Evolutionary conservation across 495 filamentous ascomycete species (phyloP).

Genomic region (Aspergillus sclerotioniger): DNA sequence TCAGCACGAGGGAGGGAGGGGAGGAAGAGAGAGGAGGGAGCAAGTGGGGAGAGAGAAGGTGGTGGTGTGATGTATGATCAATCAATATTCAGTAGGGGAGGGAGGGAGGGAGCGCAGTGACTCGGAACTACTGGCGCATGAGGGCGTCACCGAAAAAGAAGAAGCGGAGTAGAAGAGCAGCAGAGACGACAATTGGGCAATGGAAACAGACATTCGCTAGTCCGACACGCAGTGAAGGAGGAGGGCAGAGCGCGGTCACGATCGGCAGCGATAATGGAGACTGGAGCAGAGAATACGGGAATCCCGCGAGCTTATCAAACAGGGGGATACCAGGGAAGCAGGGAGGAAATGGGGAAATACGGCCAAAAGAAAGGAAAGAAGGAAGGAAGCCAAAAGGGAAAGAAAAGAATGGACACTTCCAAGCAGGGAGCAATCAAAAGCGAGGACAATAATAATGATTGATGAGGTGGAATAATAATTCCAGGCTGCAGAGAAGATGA

Average conservation of each 20-base stretch:
- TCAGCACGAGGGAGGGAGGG: background rate
- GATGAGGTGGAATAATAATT: no score
- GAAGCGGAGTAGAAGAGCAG: background rate
- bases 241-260: slow-evolving; percentile 9
- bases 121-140: no score
- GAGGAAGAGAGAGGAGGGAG: background rate
- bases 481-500: slow-evolving; percentile 1
- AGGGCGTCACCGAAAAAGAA: background rate
- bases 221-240: slow-evolving; percentile 8
- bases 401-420: background rate
- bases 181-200: background rate
- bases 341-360: slow-evolving; percentile 1
- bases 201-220: background rate
- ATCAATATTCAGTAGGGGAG: background rate
- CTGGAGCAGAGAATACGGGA: background rate
- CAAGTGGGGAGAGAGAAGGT: background rate
- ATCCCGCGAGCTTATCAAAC: slow-evolving; percentile 5
- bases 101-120: background rate
- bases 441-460: no score
- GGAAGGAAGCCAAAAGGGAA: background rate
- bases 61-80: background rate
- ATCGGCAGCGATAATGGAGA: background rate
- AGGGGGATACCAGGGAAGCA: background rate
- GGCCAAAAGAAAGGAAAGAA: background rate
- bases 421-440: background rate